Evolutionary conservation across 177 flowering plant species (phyloP).

Genomic region (Vitis hybrid): DNA sequence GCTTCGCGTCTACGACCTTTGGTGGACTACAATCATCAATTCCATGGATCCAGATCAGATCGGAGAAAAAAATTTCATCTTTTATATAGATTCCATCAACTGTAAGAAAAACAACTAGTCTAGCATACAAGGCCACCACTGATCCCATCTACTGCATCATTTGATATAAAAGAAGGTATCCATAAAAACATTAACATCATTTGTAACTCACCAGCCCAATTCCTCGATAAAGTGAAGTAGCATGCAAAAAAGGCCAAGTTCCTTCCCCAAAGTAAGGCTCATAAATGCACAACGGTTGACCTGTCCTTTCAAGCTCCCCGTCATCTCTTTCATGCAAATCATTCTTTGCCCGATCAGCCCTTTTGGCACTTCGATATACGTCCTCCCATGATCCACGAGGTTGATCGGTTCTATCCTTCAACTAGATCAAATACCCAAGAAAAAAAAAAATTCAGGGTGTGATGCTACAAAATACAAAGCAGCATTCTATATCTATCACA

Average conservation of each 20-base stretch:
- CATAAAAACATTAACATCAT: background rate
- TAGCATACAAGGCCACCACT: too few species aligned
- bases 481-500: too few species aligned
- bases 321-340: slow-evolving; percentile 98
- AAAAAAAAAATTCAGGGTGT: background rate
- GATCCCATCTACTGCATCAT: too few species aligned
- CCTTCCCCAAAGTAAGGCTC: slow-evolving; percentile 95
- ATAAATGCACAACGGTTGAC: slow-evolving; percentile 88
- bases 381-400: slow-evolving; percentile 94
- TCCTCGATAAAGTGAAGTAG: slow-evolving; percentile 80
- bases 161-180: background rate
- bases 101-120: background rate
- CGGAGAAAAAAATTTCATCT: background rate
- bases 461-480: background rate
- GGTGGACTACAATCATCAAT: slow-evolving; percentile 54
- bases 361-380: slow-evolving; percentile 84
- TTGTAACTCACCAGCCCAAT: slow-evolving; percentile 75
- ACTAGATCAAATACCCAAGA: slow-evolving; percentile 42
- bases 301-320: slow-evolving; percentile 93
- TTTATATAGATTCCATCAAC: background rate
- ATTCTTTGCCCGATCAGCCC: slow-evolving; percentile 66
- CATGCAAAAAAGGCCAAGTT: slow-evolving; percentile 89
- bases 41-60: slow-evolving; percentile 16
- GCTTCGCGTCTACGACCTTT: slow-evolving; percentile 81
- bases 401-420: slow-evolving; percentile 86